Conservation (phyloP, 257 asterid species). For the Orobanche coerulescens region DNA sequence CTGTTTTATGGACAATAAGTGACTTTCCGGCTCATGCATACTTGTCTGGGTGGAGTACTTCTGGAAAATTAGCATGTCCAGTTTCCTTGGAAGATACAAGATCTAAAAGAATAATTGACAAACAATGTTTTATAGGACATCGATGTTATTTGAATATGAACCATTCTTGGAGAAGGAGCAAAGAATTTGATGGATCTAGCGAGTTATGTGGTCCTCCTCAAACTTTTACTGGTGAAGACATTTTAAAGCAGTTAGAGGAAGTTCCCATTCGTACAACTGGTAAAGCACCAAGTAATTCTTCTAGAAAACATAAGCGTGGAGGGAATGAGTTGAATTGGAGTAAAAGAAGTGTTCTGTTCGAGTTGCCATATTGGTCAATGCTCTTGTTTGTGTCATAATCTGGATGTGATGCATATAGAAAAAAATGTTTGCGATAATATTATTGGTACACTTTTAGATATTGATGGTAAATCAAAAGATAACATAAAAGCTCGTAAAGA, state of each 20-base stretch:
- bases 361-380: not conserved
- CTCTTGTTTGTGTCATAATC: no score
- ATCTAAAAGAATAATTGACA: not conserved
- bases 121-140: not conserved
- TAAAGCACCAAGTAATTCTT: not conserved
- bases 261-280: not conserved
- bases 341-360: not conserved
- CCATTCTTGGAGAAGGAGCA: not conserved
- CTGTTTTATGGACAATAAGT: not conserved
- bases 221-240: not conserved
- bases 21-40: not conserved
- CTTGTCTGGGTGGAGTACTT: not conserved
- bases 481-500: not conserved
- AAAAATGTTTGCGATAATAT: not conserved
- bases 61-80: not conserved
- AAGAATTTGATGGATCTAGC: not conserved
- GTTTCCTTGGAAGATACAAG: not conserved
- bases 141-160: not conserved
- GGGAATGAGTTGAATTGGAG: not conserved
- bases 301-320: not conserved
- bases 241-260: not conserved
- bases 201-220: not conserved
- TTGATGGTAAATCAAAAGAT: not conserved
- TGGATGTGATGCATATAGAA: not conserved
- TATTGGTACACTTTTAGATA: not conserved